Evolutionary conservation across 768 basidiomycete genomes (phyloP), one percentile per base, ranked within the genome.

Genomic region (Leccinum uliginosum): DNA sequence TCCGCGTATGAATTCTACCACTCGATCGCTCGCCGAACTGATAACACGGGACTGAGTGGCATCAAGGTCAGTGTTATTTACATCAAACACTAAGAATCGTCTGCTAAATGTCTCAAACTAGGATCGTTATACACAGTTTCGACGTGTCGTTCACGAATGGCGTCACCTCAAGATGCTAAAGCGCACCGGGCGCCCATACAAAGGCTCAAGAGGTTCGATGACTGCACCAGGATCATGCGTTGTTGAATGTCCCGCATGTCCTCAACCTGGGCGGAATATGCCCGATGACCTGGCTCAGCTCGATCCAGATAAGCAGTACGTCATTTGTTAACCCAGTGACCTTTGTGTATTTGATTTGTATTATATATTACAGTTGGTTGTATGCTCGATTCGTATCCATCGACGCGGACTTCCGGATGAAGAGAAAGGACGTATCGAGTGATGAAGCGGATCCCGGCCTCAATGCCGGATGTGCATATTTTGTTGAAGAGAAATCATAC

Each of bases 141-240:
- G 58, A 34, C 38, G 58, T 1, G 62, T 68, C 34, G 21, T 59
- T 12, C 53, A 49, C 0, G 45, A 70, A 53, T 73, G 62, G 61
- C 43, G 65, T 1, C 64, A 72, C 29, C 54, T 65, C 6, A 58
- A 54, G 34, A 58, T 56, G 56, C 35, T 70, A 67, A 60, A 2
- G 15, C n/a, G n/a, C n/a, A 15, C 38, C 8, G 38, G 38, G 15
- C 38, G 38, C 7, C 14, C 14, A 40, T 17, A 40, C 3, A 6
- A 17, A 8, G 15, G 8, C 6, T 8, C 15, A 8, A n/a, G 38
- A 14, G 38, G 12, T 8, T 8, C 8, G 2, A 17, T 17, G 15
- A 40, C 38, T n/a, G 35, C 38, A 7, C 26, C 30, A 2, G 54
- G 54, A 0, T n/a, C 47, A 7, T 59, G 58, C 27, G 38, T 27